Evolutionary conservation across 345 rosid genomes (phyloP).

Genomic region (Bretschneidera sinensis): DNA sequence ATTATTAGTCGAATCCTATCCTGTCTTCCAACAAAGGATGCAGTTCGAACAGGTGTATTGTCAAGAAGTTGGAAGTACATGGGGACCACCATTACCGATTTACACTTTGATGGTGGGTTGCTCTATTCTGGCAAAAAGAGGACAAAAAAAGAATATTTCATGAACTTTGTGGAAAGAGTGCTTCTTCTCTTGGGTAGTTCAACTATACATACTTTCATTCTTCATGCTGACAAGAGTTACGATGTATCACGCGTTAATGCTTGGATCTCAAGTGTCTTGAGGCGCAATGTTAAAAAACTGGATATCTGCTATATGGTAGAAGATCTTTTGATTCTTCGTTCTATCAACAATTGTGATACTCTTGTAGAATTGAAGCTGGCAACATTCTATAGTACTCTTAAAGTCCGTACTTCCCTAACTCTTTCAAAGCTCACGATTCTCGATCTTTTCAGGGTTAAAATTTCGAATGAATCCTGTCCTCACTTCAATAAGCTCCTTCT

Average conservation of each 20-base stretch:
- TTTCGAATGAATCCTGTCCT: slow-evolving; percentile 15
- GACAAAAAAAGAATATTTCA: neutral
- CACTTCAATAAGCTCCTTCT: slow-evolving; percentile 6
- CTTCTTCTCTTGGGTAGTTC: slow-evolving; percentile 10
- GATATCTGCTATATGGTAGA: slow-evolving; percentile 10
- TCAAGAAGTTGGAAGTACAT: slow-evolving; percentile 13
- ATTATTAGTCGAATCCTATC: slow-evolving; percentile 10
- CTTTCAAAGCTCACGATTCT: slow-evolving; percentile 13
- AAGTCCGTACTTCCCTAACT: slow-evolving; percentile 5
- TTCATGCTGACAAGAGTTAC: slow-evolving; percentile 10
- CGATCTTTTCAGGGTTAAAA: slow-evolving; percentile 14
- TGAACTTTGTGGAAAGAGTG: slow-evolving; percentile 12
- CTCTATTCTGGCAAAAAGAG: no score
- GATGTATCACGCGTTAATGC: slow-evolving; percentile 8
- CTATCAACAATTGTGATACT: slow-evolving; percentile 6
- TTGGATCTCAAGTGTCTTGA: slow-evolving; percentile 13
- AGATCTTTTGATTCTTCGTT: slow-evolving; percentile 2
- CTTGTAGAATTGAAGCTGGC: no score
- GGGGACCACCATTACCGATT: slow-evolving; percentile 16
- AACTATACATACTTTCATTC: slow-evolving; percentile 6
- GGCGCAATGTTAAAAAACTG: slow-evolving; percentile 12
- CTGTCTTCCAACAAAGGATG: slow-evolving; percentile 17
- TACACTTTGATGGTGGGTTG: slow-evolving; percentile 8
- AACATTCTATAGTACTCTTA: slow-evolving; percentile 12
- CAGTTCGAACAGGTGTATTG: slow-evolving; percentile 19